A percentile compares a stretch with the other conserved stretches of the same genome.
Evolutionary conservation across 2,329 filamentous ascomycete genomes (phyloP).

Genomic region (Cladophialophora bantiana): DNA sequence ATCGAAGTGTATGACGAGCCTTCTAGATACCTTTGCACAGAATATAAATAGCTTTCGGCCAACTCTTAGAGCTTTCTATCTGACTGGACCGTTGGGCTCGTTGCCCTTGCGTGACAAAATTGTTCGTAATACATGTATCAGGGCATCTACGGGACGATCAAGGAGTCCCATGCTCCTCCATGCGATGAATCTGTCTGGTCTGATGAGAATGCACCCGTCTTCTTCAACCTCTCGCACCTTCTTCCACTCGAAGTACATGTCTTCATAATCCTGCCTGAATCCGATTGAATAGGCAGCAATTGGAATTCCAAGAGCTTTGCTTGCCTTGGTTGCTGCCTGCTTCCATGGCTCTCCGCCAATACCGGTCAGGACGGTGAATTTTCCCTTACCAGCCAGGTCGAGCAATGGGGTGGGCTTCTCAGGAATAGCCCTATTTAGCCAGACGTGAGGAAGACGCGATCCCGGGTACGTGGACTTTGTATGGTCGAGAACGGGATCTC

Average conservation of each 20-base stretch:
- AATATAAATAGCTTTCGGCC: background rate
- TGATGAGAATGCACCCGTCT: slow-evolving; percentile 62
- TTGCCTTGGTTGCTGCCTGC: slow-evolving; percentile 53
- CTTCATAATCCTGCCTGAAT: slow-evolving; percentile 65
- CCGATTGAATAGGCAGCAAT: slow-evolving; percentile 63
- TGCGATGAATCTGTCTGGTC: slow-evolving; percentile 65
- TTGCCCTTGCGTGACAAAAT: background rate
- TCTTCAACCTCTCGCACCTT: slow-evolving; percentile 61
- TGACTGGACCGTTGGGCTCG: background rate
- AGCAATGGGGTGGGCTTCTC: slow-evolving; percentile 59
- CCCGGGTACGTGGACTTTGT: slow-evolving; percentile 64
- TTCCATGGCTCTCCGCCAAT: slow-evolving; percentile 64
- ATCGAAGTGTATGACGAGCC: background rate
- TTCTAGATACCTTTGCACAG: background rate
- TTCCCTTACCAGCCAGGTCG: slow-evolving; percentile 64
- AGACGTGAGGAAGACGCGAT: slow-evolving; percentile 66
- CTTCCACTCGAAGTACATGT: slow-evolving; percentile 68
- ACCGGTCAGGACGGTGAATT: slow-evolving; percentile 60
- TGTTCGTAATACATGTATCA: background rate
- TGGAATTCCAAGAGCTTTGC: slow-evolving; percentile 51
- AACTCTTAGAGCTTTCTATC: background rate
- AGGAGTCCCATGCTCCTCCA: slow-evolving; percentile 52
- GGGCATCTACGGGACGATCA: background rate
- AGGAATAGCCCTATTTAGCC: slow-evolving; percentile 62
- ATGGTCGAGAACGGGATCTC: slow-evolving; percentile 54